phyloP scores from a whole-genome alignment of 164 flowering plant species.

The Aristolochia fimbriata region DNA sequence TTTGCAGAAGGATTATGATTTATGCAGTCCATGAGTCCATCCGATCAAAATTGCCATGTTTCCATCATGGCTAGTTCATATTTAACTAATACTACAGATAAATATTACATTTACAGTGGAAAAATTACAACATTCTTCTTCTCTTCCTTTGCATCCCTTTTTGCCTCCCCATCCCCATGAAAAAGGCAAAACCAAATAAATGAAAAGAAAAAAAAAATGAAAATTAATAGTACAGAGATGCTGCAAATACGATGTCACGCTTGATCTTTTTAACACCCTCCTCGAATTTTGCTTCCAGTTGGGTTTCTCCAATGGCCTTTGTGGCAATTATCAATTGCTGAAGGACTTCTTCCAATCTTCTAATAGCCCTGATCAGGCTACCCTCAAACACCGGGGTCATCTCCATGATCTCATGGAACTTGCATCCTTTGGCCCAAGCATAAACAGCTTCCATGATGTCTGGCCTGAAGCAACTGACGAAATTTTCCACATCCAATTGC shows the following conservation, averaged over 20 bases:
- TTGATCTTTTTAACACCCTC: constrained; percentile 89
- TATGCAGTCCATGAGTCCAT: no score
- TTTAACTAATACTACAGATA: no score
- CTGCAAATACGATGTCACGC: constrained; percentile 97
- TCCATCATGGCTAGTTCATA: no score
- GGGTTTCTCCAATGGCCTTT: constrained; percentile 82
- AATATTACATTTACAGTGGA: no score
- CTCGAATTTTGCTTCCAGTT: constrained; percentile 75
- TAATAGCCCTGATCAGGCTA: constrained; percentile 89
- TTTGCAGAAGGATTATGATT: no score
- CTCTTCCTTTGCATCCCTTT: no score
- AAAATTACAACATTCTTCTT: no score
- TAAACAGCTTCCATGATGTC: constrained; percentile 96
- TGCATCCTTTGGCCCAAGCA: constrained; percentile 94
- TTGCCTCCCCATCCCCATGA: no score
- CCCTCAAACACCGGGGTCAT: constrained; percentile 90
- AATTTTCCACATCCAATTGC: constrained; percentile 79
- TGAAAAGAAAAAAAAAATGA: neutral
- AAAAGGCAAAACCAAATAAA: neutral
- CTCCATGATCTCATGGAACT: constrained; percentile 74
- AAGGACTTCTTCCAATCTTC: constrained; percentile 95
- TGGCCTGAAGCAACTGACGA: constrained; percentile 77
- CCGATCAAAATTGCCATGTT: no score
- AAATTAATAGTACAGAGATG: constrained; percentile 72
- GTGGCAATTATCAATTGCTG: constrained; percentile 89